Evolutionary conservation across 495 filamentous ascomycete species (phyloP), one percentile per base, ranked within the genome.

Genomic region (Aspergillus wentii): DNA sequence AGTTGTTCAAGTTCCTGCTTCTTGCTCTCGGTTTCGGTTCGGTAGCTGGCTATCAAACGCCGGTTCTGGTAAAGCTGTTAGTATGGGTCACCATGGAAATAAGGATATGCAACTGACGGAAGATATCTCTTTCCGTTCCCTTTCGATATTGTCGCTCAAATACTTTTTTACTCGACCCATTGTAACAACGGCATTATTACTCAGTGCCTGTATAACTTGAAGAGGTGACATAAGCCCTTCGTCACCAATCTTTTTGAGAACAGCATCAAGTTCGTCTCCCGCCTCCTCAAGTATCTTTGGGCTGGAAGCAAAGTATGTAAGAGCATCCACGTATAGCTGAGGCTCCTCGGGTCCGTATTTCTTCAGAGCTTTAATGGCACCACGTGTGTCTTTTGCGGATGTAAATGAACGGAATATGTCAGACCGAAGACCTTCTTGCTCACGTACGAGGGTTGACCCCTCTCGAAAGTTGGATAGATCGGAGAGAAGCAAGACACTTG

Each of bases 341-440:
- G 94, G 92, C 50, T 96, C 92, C 37, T 91, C 79, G 0, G 83
- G 80, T 0, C 94, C 94, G 54, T 98, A 98, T 59, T 92, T 94
- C 31, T 76, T 76, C 29, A 98, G 67, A 0, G 94, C 92, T 52
- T 81, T 81, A 49, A 97, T 86, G 6, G 91, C 89, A 25, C 92
- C 92, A 7, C 75, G 71, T 1, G 92, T 97, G 52, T 98, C 92
- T 19, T 89, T 88, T 15, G 90, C 90, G 1, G 88, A 82, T 4
- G 91, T 96, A 57, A 95, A 96, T 0, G 92, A 95, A 16, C 92
- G 82, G 68, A 98, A 97, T 40, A 98, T 96, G 57, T 98, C 94
- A 30, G 91, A 90, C 10, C 83, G 78, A 6, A 96, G 72, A 16
- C 92, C 91, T 54, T 94, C 85, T 54, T 95, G 85, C 54, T 98